Evolutionary conservation across 768 basidiomycete genomes (phyloP).

Genomic region (Terana coerulea): DNA sequence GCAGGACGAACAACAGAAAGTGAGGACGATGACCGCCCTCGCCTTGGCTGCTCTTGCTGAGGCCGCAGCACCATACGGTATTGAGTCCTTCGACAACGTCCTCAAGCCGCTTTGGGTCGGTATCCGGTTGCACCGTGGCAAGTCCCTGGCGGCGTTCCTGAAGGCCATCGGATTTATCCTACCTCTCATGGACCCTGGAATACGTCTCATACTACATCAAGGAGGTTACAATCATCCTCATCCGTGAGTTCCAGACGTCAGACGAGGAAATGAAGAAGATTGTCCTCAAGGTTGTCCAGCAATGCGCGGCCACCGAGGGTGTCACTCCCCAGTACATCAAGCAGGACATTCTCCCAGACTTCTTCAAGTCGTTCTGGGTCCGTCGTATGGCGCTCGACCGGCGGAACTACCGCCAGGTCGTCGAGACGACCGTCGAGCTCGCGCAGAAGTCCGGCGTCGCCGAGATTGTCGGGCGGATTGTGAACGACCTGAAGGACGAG

Average conservation of each 20-base stretch:
- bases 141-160: conserved; percentile 90
- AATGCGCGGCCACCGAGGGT: conserved; percentile 97
- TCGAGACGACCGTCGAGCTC: conserved; percentile 97
- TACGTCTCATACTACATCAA: conserved; percentile 99
- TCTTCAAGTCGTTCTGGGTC: conserved; percentile 99
- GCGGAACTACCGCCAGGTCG: conserved; percentile 94
- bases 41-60: conserved; percentile 93
- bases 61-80: conserved; percentile 97
- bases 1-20: conserved; percentile 94
- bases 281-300: conserved; percentile 97
- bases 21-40: conserved; percentile 92
- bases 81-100: conserved; percentile 98
- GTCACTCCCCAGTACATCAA: conserved; percentile 95
- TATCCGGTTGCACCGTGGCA: conserved; percentile 92
- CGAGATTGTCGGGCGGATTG: conserved; percentile 86
- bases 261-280: conserved; percentile 99
- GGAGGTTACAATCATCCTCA: conserved; percentile 94
- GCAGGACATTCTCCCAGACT: conserved; percentile 96
- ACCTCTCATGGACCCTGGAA: conserved; percentile 99
- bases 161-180: conserved; percentile 99
- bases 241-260: conserved; percentile 97
- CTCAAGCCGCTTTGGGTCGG: conserved; percentile 93
- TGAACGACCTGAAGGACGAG: conserved; percentile 89
- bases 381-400: conserved; percentile 96
- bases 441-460: conserved; percentile 96